A percentile compares a stretch with the other conserved stretches of the same genome.
Evolutionary conservation across 495 filamentous ascomycete genomes (phyloP).

Genomic region (Aspergillus sclerotioniger): DNA sequence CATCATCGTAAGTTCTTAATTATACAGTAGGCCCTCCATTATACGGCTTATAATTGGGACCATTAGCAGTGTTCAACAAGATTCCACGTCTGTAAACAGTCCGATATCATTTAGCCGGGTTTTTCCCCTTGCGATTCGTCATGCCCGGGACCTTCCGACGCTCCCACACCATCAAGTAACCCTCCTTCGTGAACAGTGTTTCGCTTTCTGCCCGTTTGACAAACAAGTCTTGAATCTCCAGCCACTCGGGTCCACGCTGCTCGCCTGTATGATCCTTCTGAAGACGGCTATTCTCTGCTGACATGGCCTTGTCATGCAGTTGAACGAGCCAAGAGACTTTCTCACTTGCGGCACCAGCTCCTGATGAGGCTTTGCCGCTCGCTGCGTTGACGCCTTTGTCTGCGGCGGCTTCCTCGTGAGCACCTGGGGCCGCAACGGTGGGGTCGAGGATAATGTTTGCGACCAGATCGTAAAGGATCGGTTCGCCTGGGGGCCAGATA

Average conservation of each 20-base stretch:
- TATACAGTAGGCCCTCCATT: conserved; percentile 12
- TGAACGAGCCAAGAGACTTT: conserved; percentile 57
- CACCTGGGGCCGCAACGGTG: conserved; percentile 75
- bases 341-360: conserved; percentile 48
- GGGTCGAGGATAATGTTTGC: conserved; percentile 79
- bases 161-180: conserved; percentile 97
- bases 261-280: conserved; percentile 33
- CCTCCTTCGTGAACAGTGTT: conserved; percentile 87
- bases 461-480: conserved; percentile 93
- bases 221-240: conserved; percentile 90
- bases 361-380: conserved; percentile 56
- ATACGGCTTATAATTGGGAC: neutral
- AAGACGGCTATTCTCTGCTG: conserved; percentile 34
- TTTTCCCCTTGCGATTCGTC: conserved; percentile 46
- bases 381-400: conserved; percentile 78
- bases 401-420: conserved; percentile 66
- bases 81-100: neutral
- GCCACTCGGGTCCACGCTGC: conserved; percentile 67
- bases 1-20: conserved; percentile 14
- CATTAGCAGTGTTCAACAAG: neutral
- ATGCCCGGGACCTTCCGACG: conserved; percentile 57
- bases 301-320: conserved; percentile 52
- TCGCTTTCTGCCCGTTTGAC: conserved; percentile 84
- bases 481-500: conserved; percentile 65
- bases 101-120: conserved; percentile 19